A percentile compares a stretch with the other conserved stretches of the same genome.
phyloP scores from a whole-genome alignment of 139 green algal species.

The Chlorella ohadii region DNA sequence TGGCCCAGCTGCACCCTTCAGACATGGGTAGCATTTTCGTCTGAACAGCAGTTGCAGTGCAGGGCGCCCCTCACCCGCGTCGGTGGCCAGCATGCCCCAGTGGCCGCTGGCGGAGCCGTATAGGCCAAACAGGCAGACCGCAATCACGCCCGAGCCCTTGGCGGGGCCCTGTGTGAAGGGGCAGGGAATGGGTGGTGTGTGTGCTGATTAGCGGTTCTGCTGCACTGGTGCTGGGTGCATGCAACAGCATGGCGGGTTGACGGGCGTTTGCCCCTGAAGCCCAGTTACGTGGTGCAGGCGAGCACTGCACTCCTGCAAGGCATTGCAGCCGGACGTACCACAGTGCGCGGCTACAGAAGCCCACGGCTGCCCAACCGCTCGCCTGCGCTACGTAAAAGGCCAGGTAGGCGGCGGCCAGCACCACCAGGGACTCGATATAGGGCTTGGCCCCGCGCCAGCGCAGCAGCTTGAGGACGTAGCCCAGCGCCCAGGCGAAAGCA shows the following conservation, averaged over 20 bases:
- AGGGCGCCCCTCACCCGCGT: background rate
- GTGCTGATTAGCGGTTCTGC: too few relatives aligned
- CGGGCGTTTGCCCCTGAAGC: too few relatives aligned
- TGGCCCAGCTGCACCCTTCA: too few relatives aligned
- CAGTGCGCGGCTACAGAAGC: too few relatives aligned
- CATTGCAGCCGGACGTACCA: too few relatives aligned
- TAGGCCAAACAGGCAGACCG: slow-evolving; percentile 5
- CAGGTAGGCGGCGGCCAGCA: slow-evolving; percentile 79
- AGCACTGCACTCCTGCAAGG: too few relatives aligned
- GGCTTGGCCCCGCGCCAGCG: slow-evolving; percentile 48
- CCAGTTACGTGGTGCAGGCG: too few relatives aligned
- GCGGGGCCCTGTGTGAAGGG: background rate
- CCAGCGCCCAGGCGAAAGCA: slow-evolving; percentile 54
- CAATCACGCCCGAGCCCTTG: slow-evolving; percentile 14
- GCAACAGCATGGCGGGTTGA: too few relatives aligned
- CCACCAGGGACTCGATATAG: slow-evolving; percentile 68
- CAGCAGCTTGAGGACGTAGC: slow-evolving; percentile 62
- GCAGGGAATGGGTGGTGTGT: too few relatives aligned
- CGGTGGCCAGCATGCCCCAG: slow-evolving; percentile 19
- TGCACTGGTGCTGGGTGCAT: too few relatives aligned
- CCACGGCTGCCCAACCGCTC: background rate
- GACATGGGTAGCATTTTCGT: too few relatives aligned
- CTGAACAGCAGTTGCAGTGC: too few relatives aligned
- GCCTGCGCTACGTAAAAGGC: slow-evolving; percentile 74
- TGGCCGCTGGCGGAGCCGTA: slow-evolving; percentile 9